A percentile compares a stretch with the other conserved stretches of the same genome.
phyloP scores from a whole-genome alignment of 129 eudicot species.

The carrot (Daucus carota) region DNA sequence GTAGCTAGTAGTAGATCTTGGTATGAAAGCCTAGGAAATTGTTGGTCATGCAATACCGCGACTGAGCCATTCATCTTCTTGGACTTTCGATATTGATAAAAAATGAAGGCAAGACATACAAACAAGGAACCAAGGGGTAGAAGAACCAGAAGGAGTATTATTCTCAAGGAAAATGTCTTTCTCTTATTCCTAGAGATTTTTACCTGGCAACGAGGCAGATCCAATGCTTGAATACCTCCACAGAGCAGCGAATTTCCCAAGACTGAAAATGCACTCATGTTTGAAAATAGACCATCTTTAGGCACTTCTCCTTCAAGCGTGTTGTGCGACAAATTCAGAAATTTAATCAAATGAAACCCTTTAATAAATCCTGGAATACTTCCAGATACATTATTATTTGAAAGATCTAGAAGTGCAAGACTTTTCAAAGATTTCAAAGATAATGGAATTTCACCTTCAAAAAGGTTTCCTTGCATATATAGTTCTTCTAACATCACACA shows the following conservation, averaged over 20 bases:
- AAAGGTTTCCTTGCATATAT: too few species aligned
- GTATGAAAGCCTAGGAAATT: too few species aligned
- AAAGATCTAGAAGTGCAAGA: not conserved
- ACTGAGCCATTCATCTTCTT: not conserved
- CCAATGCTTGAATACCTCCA: not conserved
- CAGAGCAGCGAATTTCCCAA: not conserved
- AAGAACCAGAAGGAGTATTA: not conserved
- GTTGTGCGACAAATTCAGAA: too few species aligned
- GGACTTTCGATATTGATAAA: not conserved
- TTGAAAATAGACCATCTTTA: too few species aligned
- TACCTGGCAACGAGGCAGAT: not conserved
- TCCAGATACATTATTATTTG: not conserved
- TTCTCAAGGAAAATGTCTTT: not conserved
- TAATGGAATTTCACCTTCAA: too few species aligned
- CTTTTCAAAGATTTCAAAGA: slow-evolving; percentile 2
- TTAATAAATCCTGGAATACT: slow-evolving; percentile 2
- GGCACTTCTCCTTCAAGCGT: too few species aligned
- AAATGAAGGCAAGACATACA: not conserved
- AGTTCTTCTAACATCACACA: too few species aligned
- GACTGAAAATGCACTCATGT: too few species aligned
- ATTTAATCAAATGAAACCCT: too few species aligned
- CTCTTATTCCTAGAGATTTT: not conserved
- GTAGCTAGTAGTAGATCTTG: too few species aligned
- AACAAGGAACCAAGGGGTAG: not conserved
- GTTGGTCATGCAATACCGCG: too few species aligned